Evolutionary conservation across 306 rosid species (phyloP).

Genomic region (Corylus americana): DNA sequence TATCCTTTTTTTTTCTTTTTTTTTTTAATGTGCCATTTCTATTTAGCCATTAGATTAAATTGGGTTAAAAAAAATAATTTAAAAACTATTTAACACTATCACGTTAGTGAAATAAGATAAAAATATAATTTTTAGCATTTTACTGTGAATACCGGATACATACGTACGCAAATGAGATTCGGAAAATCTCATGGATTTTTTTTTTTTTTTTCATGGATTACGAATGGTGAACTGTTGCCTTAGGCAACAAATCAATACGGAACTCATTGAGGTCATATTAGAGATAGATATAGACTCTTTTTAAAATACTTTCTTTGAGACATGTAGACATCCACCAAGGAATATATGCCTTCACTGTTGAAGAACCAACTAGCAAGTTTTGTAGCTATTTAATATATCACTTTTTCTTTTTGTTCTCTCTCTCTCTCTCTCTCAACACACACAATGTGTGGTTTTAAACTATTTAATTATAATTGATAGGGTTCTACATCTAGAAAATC

Average conservation of each 20-base stretch:
- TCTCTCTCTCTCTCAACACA: background rate
- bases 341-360: slow-evolving; percentile 1
- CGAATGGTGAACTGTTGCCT: background rate
- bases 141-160: background rate
- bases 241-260: background rate
- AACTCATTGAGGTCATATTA: background rate
- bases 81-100: too few species aligned
- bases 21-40: too few species aligned
- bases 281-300: background rate
- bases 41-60: too few species aligned
- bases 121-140: too few species aligned
- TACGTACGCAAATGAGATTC: background rate
- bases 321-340: slow-evolving; percentile 7
- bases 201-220: background rate
- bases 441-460: background rate
- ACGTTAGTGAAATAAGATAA: too few species aligned
- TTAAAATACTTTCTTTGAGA: background rate
- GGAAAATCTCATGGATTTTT: background rate
- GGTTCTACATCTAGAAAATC: background rate
- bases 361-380: background rate
- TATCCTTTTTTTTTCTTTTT: too few species aligned
- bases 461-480: background rate
- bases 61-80: too few species aligned
- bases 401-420: background rate
- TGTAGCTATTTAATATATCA: background rate